Conservation (phyloP, 345 rosid genomes). For the Acer campestre region DNA sequence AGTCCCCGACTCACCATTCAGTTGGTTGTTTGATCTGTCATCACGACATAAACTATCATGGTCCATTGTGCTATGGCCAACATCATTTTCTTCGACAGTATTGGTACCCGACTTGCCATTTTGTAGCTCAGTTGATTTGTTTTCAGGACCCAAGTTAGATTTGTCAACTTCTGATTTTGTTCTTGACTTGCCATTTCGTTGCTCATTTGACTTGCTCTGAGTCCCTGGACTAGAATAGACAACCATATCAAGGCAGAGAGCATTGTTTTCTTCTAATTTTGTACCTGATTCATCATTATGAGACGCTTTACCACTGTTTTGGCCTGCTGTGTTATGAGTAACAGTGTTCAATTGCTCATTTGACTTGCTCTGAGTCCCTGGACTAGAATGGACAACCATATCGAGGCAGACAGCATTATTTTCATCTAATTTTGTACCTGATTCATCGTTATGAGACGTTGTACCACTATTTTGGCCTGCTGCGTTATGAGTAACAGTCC, state of each 20-base stretch:
- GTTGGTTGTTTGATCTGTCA: conserved; percentile 22
- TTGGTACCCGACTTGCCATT: conserved; percentile 26
- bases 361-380: conserved; percentile 33
- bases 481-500: conserved; percentile 62
- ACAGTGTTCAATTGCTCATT: conserved; percentile 45
- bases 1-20: conserved; percentile 16
- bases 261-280: conserved; percentile 40
- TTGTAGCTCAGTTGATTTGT: conserved; percentile 31
- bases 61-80: conserved; percentile 4
- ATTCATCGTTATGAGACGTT: conserved; percentile 31
- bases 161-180: conserved; percentile 25
- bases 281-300: conserved; percentile 34
- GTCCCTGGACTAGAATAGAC: conserved; percentile 29
- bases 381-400: conserved; percentile 30
- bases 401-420: conserved; percentile 26
- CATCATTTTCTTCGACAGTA: conserved; percentile 28
- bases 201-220: conserved; percentile 36
- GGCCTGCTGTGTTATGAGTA: conserved; percentile 46
- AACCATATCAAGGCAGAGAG: conserved; percentile 26
- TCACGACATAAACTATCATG: conserved; percentile 9
- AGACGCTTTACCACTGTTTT: conserved; percentile 23
- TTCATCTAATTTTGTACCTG: conserved; percentile 41
- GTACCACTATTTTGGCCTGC: conserved; percentile 27
- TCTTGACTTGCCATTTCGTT: conserved; percentile 30
- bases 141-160: conserved; percentile 15